phyloP scores from a whole-genome alignment of 441 rosid species.

The Syzygium syzygioides region DNA sequence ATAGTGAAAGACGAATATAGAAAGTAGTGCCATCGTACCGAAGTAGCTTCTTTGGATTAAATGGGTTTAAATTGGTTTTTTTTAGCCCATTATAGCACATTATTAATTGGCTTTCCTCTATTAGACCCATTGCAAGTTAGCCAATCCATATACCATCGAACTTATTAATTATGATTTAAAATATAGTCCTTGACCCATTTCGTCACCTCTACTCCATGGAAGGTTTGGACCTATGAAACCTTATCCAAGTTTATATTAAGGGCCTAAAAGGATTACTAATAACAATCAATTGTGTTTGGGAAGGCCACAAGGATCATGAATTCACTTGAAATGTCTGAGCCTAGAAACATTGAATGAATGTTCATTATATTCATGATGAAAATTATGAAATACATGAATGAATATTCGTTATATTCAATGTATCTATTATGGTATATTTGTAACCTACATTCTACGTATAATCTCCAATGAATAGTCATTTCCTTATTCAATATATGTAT shows the following conservation, averaged over 20 bases:
- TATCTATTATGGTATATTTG: too few species aligned
- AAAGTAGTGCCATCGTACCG: not conserved
- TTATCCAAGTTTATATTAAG: not conserved
- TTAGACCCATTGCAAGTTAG: not conserved
- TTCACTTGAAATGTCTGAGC: not conserved
- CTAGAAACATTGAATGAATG: not conserved
- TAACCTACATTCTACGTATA: too few species aligned
- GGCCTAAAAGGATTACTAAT: not conserved
- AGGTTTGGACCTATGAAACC: not conserved
- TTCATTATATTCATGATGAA: too few species aligned
- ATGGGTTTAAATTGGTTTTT: not conserved
- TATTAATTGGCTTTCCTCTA: not conserved
- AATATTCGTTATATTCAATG: too few species aligned
- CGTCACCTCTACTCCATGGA: not conserved
- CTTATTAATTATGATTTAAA: not conserved
- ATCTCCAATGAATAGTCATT: too few species aligned
- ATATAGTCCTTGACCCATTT: not conserved
- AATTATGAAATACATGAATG: too few species aligned
- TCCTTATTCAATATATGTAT: too few species aligned
- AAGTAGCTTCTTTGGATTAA: not conserved
- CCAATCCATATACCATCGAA: not conserved
- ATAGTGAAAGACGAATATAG: not conserved
- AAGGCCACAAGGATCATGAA: not conserved
- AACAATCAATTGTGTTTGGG: not conserved
- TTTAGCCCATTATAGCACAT: not conserved